Conservation (phyloP, 73 alveolate genomes). For the Symbiodinium natans region DNA sequence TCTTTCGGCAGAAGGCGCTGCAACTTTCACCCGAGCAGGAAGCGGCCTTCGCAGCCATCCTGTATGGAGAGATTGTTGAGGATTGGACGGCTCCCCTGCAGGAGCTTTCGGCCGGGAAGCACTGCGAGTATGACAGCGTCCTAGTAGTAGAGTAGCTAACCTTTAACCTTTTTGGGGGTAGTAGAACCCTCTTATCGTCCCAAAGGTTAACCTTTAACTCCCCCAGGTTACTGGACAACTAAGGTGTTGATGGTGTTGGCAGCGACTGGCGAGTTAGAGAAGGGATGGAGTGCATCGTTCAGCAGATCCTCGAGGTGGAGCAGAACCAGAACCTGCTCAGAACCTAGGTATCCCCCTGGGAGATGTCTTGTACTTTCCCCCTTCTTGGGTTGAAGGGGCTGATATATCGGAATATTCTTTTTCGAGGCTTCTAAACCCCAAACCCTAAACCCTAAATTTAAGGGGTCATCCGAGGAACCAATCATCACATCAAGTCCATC, state of each 20-base stretch:
- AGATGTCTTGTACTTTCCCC: no score
- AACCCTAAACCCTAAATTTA: not conserved
- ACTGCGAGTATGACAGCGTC: conserved; percentile 68
- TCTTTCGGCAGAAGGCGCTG: not conserved
- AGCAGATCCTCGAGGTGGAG: not conserved
- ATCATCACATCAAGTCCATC: not conserved
- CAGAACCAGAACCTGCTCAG: no score
- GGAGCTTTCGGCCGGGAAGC: conserved; percentile 66
- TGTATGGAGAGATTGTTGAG: conserved; percentile 61
- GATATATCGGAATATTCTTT: no score
- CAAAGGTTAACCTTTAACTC: no score
- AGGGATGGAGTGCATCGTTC: conserved; percentile 65
- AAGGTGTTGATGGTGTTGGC: conserved; percentile 88
- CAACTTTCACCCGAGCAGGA: conserved; percentile 31
- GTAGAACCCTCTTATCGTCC: no score
- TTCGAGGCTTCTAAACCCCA: no score
- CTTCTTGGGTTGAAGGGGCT: no score
- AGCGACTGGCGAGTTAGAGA: conserved; percentile 78
- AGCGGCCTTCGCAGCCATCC: conserved; percentile 70
- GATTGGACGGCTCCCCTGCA: conserved; percentile 84
- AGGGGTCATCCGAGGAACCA: no score
- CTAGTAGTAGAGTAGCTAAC: no score
- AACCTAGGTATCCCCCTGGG: no score
- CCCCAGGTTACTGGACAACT: no score
- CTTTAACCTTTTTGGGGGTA: no score